Conservation (phyloP, 352 stramenopile species). For the Phytophthora capsici region DNA sequence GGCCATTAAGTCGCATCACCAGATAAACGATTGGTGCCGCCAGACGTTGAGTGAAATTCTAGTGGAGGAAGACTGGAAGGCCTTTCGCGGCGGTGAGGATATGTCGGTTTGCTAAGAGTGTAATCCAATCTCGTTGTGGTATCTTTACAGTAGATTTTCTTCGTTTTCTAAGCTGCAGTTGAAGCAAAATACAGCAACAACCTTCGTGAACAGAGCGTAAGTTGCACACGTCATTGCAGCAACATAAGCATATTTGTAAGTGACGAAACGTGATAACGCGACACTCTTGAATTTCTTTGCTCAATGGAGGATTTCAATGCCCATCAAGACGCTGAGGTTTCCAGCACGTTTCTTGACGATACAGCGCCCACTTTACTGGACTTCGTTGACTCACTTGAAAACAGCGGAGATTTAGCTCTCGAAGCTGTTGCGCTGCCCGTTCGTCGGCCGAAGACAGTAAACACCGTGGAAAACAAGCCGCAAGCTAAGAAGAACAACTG, state of each 20-base stretch:
- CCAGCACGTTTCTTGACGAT: slow-evolving; percentile 12
- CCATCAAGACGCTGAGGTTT: too few species aligned
- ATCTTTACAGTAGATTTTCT: too few species aligned
- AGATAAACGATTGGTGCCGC: slow-evolving; percentile 23
- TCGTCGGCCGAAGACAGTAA: neutral
- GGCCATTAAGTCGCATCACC: slow-evolving; percentile 7
- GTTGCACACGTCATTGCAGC: neutral
- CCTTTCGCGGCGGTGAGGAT: slow-evolving; percentile 6
- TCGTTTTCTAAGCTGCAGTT: too few species aligned
- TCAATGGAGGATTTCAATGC: slow-evolving; percentile 9
- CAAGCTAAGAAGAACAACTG: slow-evolving; percentile 27
- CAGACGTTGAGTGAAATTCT: slow-evolving; percentile 28
- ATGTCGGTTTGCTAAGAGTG: slow-evolving; percentile 7
- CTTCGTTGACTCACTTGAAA: slow-evolving; percentile 14
- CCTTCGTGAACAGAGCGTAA: too few species aligned
- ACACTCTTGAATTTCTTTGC: neutral
- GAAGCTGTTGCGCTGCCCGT: neutral
- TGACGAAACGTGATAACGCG: slow-evolving; percentile 5
- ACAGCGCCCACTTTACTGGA: slow-evolving; percentile 4
- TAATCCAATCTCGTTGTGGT: neutral
- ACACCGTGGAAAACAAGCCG: neutral
- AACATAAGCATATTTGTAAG: too few species aligned
- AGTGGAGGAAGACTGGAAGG: slow-evolving; percentile 34
- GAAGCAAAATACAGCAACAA: too few species aligned
- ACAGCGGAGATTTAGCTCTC: neutral